These are phyloP conservation scores for Solanum piurae DNA, from an alignment of 257 asterid genomes.

Conservation along the genomic window DNA sequence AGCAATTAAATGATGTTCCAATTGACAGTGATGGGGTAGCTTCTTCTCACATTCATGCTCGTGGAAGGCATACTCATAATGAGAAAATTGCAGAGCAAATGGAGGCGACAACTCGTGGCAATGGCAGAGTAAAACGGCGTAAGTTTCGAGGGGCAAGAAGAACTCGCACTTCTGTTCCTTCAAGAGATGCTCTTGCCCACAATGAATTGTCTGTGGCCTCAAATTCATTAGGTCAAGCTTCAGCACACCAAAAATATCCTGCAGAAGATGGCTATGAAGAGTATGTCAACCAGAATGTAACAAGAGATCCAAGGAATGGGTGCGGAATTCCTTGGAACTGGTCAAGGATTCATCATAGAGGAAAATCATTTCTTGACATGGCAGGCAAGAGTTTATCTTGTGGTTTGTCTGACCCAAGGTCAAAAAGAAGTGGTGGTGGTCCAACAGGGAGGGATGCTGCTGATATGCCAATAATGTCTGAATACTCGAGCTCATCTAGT, in stretches of 20 bases:
- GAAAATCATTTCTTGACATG: conserved; percentile 76
- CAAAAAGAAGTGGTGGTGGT: conserved; percentile 32
- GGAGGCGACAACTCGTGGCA: conserved; percentile 20
- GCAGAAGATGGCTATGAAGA: conserved; percentile 32
- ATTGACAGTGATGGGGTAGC: conserved; percentile 56
- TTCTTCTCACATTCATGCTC: conserved; percentile 32
- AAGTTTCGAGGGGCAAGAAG: conserved; percentile 73
- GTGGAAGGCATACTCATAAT: conserved; percentile 19
- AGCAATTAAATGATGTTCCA: conserved; percentile 39
- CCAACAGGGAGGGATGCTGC: conserved; percentile 23
- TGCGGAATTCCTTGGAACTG: conserved; percentile 97
- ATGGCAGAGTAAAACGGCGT: conserved; percentile 54
- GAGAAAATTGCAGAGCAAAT: conserved; percentile 28
- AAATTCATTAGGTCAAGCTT: conserved; percentile 50
- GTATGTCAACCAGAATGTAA: conserved; percentile 26
- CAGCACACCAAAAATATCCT: conserved; percentile 24
- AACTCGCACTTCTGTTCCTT: conserved; percentile 33
- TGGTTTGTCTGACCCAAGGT: conserved; percentile 76
- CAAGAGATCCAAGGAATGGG: conserved; percentile 50
- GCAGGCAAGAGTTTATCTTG: conserved; percentile 93
- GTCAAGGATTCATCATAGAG: conserved; percentile 85
- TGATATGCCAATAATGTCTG: conserved; percentile 45
- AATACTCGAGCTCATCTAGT: conserved; percentile 55
- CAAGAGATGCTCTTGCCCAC: conserved; percentile 38
- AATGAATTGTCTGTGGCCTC: conserved; percentile 90